Evolutionary conservation across 352 stramenopile species (phyloP), one percentile per base, ranked within the genome.

Genomic region (Globisporangium parvum): DNA sequence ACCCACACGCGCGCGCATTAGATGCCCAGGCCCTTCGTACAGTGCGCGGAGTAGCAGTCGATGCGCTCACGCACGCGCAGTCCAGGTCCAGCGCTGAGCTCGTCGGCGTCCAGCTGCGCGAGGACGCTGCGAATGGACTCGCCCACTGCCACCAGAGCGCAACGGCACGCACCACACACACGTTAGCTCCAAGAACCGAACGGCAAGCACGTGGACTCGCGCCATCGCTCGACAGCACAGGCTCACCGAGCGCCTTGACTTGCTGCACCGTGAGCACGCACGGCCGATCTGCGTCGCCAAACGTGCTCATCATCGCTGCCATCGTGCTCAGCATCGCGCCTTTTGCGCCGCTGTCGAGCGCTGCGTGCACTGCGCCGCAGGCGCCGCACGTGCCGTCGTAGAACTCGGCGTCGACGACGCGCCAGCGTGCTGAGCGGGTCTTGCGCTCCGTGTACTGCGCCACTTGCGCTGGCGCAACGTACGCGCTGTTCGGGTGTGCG

Each of bases 231-330:
- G n/a, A n/a, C n/a, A n/a, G n/a, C 21, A 24, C 15, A 4, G n/a
- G 23, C 69, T 59, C 50, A 88, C 77, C 75, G 17, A 87, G 39
- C 1, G 49, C 44, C 51, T 87, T 73, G 47, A 83, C 78, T 17
- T 85, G 68, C 64, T 85, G 70, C 33, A 80, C 81, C 2, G 80
- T 62, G n/a, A 67, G 66, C 35, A 78, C 45, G 51, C 84, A 94
- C 0, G 80, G 80, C 15, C 69, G 65, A 11, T 70, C 71, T 18
- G 53, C 65, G 51, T 94, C 84, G 5, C 84, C 84, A 61, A 92
- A 94, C 15, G 81, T 92, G 55, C 72, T 88, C 76, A 94, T 90
- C 80, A 93, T 93, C 10, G 77, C 69, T 24, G 74, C 78, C 51
- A 94, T 83, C 6, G 80, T 88, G 40, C 71, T 66, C 50, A 86